These are phyloP conservation scores for Suhomyces xylopsoci DNA, from an alignment of 805 yeast species.

Conservation along the genomic window DNA sequence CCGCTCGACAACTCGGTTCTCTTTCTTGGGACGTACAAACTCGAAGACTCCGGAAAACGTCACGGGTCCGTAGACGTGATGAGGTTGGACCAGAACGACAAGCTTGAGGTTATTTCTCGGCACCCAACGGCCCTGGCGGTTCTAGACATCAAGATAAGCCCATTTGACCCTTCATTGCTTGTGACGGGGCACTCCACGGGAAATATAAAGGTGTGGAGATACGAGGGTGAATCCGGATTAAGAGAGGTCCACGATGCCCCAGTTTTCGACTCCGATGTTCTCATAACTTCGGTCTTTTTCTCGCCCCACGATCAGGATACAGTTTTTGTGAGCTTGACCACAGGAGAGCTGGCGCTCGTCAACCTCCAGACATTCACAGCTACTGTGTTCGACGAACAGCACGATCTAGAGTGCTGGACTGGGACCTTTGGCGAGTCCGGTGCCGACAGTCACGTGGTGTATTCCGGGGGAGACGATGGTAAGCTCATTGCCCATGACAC, in stretches of 20 bases:
- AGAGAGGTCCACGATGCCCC: constrained; percentile 23
- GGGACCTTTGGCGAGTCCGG: constrained; percentile 63
- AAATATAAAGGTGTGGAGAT: constrained; percentile 59
- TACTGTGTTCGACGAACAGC: constrained; percentile 39
- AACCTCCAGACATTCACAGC: constrained; percentile 20
- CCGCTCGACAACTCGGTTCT: constrained; percentile 48
- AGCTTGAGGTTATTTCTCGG: constrained; percentile 17
- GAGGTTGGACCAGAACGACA: constrained; percentile 17
- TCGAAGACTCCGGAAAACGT: constrained; percentile 58
- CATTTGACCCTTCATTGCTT: constrained; percentile 47
- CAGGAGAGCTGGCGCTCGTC: constrained; percentile 55
- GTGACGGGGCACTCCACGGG: constrained; percentile 83
- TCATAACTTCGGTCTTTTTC: constrained; percentile 66
- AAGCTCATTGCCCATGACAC: constrained; percentile 71
- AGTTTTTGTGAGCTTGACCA: constrained; percentile 61
- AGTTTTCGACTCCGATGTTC: constrained; percentile 45
- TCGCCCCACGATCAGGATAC: constrained; percentile 39
- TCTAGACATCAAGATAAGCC: constrained; percentile 70
- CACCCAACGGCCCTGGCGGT: constrained; percentile 57
- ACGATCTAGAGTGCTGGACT: constrained; percentile 86
- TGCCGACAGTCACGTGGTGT: constrained; percentile 54
- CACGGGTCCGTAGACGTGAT: constrained; percentile 59
- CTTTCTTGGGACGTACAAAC: constrained; percentile 76
- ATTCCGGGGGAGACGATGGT: constrained; percentile 91
- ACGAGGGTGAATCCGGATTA: constrained; percentile 16